phyloP scores from a whole-genome alignment of 352 stramenopile genomes.

The Sclerospora graminicola region DNA sequence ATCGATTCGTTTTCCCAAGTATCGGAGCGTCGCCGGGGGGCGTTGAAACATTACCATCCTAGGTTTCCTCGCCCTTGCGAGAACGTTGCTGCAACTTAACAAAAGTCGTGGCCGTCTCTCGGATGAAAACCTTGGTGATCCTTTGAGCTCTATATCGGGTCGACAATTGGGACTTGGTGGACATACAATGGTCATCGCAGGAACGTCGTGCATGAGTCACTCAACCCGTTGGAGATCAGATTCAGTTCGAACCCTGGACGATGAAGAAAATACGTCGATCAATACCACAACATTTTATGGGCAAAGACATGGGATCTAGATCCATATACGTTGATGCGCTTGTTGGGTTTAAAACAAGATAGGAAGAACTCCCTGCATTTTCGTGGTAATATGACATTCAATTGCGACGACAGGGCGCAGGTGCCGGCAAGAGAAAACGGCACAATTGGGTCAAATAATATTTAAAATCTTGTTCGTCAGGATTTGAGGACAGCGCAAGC shows the following conservation, averaged over 20 bases:
- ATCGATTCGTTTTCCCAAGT: constrained; percentile 33
- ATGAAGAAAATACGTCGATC: constrained; percentile 64
- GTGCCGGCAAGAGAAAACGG: constrained; percentile 64
- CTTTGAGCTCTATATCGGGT: constrained; percentile 10
- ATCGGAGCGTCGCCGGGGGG: constrained; percentile 36
- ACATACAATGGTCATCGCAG: constrained; percentile 34
- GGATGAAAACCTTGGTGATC: no score
- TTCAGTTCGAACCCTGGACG: constrained; percentile 48
- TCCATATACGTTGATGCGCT: no score
- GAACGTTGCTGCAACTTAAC: constrained; percentile 58
- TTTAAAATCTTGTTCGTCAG: constrained; percentile 56
- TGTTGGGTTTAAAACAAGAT: no score
- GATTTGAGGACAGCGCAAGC: constrained; percentile 39
- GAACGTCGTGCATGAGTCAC: constrained; percentile 75
- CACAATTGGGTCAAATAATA: constrained; percentile 81
- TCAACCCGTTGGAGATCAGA: constrained; percentile 49
- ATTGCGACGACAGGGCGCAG: constrained; percentile 51
- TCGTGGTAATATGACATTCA: constrained; percentile 54
- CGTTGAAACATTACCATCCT: constrained; percentile 46
- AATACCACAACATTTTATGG: constrained; percentile 79
- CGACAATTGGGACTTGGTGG: constrained; percentile 9
- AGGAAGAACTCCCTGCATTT: constrained; percentile 75
- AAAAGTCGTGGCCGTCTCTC: constrained; percentile 45
- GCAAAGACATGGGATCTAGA: constrained; percentile 73
- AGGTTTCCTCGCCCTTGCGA: constrained; percentile 32